A percentile compares a stretch with the other conserved stretches of the same genome.
phyloP scores from a whole-genome alignment of 495 filamentous ascomycete species.

The Parachaetomium inaequale region DNA sequence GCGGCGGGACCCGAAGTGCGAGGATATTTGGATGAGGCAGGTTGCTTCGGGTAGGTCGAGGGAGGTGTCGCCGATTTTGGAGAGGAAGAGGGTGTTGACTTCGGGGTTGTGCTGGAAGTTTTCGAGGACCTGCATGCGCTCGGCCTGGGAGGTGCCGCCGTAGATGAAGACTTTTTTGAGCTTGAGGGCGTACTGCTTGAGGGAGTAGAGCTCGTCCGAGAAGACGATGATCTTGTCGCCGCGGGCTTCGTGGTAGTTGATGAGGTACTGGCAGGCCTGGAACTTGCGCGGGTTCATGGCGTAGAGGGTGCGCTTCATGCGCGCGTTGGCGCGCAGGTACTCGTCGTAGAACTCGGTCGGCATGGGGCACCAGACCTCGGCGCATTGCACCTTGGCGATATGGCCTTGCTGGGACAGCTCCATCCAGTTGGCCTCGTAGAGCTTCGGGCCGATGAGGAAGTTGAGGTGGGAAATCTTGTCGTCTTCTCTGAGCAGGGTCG shows the following conservation, averaged over 20 bases:
- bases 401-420: slow-evolving; percentile 95
- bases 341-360: slow-evolving; percentile 96
- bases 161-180: slow-evolving; percentile 90
- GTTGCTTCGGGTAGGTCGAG: slow-evolving; percentile 96
- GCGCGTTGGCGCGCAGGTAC: slow-evolving; percentile 60
- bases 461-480: slow-evolving; percentile 98
- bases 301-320: slow-evolving; percentile 69
- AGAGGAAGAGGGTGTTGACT: slow-evolving; percentile 95
- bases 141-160: slow-evolving; percentile 79
- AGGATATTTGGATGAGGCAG: slow-evolving; percentile 96
- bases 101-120: slow-evolving; percentile 95
- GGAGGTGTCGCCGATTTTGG: slow-evolving; percentile 97
- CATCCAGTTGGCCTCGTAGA: slow-evolving; percentile 99
- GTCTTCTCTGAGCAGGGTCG: slow-evolving; percentile 91
- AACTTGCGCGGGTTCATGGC: slow-evolving; percentile 99
- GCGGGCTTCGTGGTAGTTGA: slow-evolving; percentile 93
- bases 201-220: slow-evolving; percentile 95
- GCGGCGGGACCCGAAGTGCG: slow-evolving; percentile 94
- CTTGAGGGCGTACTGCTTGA: slow-evolving; percentile 78
- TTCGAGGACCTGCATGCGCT: slow-evolving; percentile 85
- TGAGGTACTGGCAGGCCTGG: slow-evolving; percentile 93
- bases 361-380: slow-evolving; percentile 99
- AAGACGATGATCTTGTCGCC: slow-evolving; percentile 99
- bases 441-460: slow-evolving; percentile 94
- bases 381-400: slow-evolving; percentile 96